Evolutionary conservation across 192 early-diverging fungal species (phyloP).

Genomic region (Pilaira anomala): DNA sequence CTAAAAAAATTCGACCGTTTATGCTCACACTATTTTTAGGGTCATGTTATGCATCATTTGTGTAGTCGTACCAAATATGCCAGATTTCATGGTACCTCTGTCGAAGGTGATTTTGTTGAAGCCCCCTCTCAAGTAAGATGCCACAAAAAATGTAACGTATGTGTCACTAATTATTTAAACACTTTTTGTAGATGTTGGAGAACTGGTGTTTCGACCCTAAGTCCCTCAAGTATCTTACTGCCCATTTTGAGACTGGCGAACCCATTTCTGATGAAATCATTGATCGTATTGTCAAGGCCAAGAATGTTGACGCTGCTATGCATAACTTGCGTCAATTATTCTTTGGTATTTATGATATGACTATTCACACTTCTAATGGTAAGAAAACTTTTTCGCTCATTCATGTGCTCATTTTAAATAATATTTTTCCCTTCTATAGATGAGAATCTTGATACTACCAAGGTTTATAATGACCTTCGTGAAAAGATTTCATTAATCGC

Average conservation of each 20-base stretch:
- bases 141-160: not conserved
- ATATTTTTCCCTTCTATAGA: constrained; percentile 15
- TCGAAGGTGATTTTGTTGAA: constrained; percentile 86
- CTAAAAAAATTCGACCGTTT: constrained; percentile 43
- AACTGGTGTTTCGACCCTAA: constrained; percentile 74
- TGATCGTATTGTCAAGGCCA: constrained; percentile 61
- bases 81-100: constrained; percentile 72
- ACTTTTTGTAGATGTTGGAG: constrained; percentile 66
- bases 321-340: constrained; percentile 74
- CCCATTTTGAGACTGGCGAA: constrained; percentile 70
- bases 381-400: no score
- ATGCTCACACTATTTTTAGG: constrained; percentile 4
- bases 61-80: constrained; percentile 75
- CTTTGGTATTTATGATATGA: constrained; percentile 76
- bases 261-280: constrained; percentile 72
- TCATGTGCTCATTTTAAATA: not conserved
- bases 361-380: constrained; percentile 62
- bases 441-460: constrained; percentile 43
- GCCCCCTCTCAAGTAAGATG: constrained; percentile 65
- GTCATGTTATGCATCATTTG: constrained; percentile 44
- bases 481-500: constrained; percentile 37
- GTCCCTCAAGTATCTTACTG: constrained; percentile 52
- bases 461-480: constrained; percentile 47
- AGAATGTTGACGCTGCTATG: constrained; percentile 75
- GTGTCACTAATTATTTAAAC: not conserved